Evolutionary conservation across 164 flowering plant species (phyloP), one percentile per base, ranked within the genome.

Genomic region (Liquidambar formosana): DNA sequence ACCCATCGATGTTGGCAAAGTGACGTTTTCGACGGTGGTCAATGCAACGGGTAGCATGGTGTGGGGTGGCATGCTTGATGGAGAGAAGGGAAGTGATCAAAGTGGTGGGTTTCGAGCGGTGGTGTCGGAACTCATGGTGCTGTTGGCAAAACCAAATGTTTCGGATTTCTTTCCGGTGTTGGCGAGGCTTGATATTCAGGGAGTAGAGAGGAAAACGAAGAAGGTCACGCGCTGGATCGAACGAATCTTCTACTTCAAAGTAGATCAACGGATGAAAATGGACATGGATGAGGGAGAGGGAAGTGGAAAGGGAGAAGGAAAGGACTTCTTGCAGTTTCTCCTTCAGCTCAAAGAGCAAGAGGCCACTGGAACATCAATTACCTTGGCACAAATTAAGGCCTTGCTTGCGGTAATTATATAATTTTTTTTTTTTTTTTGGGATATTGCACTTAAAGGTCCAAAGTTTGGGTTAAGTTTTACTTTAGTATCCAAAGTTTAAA

Each of bases 301-400:
- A n/a, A n/a, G n/a, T n/a, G n/a, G n/a, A 9, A 18, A 10, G 27
- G 26, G 9, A 64, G 25, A n/a, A n/a, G 38, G 57, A 13, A 77
- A 67, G 62, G 80, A 75, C 28, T 75, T 81, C 62, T 61, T 81
- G 64, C 75, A 76, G 70, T 4, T 77, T 21, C 64, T 81, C 13
- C 8, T 81, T 69, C 65, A 75, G 22, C 68, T 74, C 6, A 67
- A 49, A 18, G 71, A 72, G 16, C 49, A 69, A 10, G 56, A 33
- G 6, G 70, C 70, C 41, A n/a, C 49, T 8, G 51, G 53, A 21
- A 44, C 57, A 45, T 60, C 76, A 15, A 49, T 78, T 11, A 73
- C 73, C 48, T 47, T 66, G 48, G 5, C 15, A 1, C 70, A 73
- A 43, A 28, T 77, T 28, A 82, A 79, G 63, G 82, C 80, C 48